Evolutionary conservation across 2,329 filamentous ascomycete genomes (phyloP).

Genomic region (Sclerotinia sclerotiorum): DNA sequence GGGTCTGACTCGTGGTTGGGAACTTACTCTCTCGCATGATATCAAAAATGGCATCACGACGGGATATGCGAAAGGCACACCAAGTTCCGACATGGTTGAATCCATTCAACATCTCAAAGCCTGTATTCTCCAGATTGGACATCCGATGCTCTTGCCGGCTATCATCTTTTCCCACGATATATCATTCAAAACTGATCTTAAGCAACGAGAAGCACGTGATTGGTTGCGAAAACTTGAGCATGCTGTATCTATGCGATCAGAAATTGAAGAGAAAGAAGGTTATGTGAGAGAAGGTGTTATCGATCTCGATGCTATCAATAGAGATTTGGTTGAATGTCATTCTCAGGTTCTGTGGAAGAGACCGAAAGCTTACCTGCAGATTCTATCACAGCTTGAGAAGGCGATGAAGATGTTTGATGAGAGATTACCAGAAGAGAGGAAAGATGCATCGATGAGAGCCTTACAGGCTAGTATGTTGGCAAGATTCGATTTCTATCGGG

Average conservation of each 20-base stretch:
- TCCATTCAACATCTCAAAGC: constrained; percentile 52
- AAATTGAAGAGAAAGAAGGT: constrained; percentile 45
- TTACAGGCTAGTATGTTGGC: constrained; percentile 54
- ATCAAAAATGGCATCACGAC: constrained; percentile 56
- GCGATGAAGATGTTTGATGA: constrained; percentile 44
- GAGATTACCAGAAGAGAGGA: constrained; percentile 24
- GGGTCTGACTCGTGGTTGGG: constrained; percentile 63
- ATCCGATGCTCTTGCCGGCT: constrained; percentile 59
- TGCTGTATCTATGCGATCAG: constrained; percentile 55
- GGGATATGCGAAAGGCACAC: constrained; percentile 62
- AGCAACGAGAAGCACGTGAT: constrained; percentile 62
- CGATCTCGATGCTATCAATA: constrained; percentile 60
- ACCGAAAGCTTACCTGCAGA: constrained; percentile 59
- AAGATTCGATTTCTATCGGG: constrained; percentile 59
- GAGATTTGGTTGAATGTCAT: constrained; percentile 63
- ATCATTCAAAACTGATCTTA: constrained; percentile 55
- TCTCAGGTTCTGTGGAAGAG: constrained; percentile 62
- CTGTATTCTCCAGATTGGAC: constrained; percentile 52
- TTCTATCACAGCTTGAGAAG: constrained; percentile 50
- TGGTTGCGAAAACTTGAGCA: constrained; percentile 62
- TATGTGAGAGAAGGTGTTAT: constrained; percentile 54
- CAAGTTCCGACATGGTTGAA: constrained; percentile 53
- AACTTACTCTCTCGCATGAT: constrained; percentile 60
- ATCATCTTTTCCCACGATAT: constrained; percentile 61
- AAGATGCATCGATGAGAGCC: constrained; percentile 41